Conservation (phyloP, 192 early-diverging fungal genomes). For the Gonapodya prolifera region DNA sequence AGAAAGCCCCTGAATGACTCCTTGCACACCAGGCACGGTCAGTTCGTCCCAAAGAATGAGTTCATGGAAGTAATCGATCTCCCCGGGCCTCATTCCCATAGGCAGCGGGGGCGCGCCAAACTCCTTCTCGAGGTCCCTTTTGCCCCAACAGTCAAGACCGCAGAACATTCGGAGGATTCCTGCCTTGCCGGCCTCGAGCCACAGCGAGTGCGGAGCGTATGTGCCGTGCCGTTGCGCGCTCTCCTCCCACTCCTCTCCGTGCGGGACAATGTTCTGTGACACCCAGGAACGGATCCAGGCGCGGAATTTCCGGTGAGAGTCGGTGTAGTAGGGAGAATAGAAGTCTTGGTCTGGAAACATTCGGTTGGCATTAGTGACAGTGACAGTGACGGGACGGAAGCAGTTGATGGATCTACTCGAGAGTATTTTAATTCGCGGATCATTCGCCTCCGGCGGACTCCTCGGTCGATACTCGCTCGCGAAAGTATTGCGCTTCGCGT, state of each 20-base stretch:
- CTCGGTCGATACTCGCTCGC: too few relatives aligned
- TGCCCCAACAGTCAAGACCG: neutral
- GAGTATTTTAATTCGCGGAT: neutral
- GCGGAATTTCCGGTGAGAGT: neutral
- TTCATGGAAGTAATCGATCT: neutral
- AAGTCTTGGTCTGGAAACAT: neutral
- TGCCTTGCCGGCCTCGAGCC: neutral
- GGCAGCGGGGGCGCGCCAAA: neutral
- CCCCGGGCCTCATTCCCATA: neutral
- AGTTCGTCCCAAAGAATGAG: neutral
- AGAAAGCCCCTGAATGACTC: too few relatives aligned
- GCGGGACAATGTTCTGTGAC: neutral
- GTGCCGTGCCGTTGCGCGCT: neutral
- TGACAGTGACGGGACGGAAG: neutral
- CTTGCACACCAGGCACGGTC: neutral
- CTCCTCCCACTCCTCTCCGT: neutral
- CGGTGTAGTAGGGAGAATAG: neutral
- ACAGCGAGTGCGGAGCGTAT: neutral
- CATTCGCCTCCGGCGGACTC: too few relatives aligned
- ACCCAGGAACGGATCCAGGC: neutral
- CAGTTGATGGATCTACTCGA: neutral
- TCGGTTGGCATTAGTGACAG: neutral
- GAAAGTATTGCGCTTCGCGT: too few relatives aligned
- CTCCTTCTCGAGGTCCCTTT: neutral
- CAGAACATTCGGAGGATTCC: neutral